These are phyloP conservation scores for Talaromyces borbonicus DNA, from an alignment of 495 filamentous ascomycete genomes.

Conservation along the genomic window DNA sequence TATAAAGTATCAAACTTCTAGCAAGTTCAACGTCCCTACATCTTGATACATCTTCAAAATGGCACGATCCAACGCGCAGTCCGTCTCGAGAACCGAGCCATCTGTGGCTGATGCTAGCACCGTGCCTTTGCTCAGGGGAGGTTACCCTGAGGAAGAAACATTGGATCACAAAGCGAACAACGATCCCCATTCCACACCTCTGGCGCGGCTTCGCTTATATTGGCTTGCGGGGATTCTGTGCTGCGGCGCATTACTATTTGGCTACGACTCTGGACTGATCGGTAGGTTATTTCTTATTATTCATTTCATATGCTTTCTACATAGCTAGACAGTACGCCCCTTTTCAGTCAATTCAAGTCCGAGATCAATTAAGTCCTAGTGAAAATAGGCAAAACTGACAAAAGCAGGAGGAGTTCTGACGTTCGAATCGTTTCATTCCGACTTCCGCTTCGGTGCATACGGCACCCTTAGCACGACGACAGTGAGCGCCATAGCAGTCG, in stretches of 20 bases:
- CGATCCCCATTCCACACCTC: background rate
- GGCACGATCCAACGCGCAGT: too few relatives aligned
- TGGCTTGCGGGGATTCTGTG: conserved; percentile 41
- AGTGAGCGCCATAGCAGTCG: conserved; percentile 36
- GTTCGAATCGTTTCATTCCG: conserved; percentile 34
- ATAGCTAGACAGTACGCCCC: too few relatives aligned
- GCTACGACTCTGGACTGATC: conserved; percentile 37
- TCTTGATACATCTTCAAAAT: too few relatives aligned
- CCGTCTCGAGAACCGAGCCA: too few relatives aligned
- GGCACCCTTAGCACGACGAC: conserved; percentile 20
- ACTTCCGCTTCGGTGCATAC: conserved; percentile 27
- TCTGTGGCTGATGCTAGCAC: background rate
- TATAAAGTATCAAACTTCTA: too few relatives aligned
- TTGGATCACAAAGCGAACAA: conserved; percentile 9
- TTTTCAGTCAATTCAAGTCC: too few relatives aligned
- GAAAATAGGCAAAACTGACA: conserved; percentile 1
- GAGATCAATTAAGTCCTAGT: too few relatives aligned
- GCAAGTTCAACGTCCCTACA: too few relatives aligned
- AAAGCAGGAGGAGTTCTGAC: conserved; percentile 35
- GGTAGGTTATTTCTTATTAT: conserved; percentile 23
- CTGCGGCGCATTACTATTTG: conserved; percentile 34
- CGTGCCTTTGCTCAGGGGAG: background rate
- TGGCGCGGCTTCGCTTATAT: conserved; percentile 37
- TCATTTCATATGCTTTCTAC: too few relatives aligned
- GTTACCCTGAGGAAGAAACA: background rate